Evolutionary conservation across 768 basidiomycete genomes (phyloP).

Genomic region (Amanita fuliginea): DNA sequence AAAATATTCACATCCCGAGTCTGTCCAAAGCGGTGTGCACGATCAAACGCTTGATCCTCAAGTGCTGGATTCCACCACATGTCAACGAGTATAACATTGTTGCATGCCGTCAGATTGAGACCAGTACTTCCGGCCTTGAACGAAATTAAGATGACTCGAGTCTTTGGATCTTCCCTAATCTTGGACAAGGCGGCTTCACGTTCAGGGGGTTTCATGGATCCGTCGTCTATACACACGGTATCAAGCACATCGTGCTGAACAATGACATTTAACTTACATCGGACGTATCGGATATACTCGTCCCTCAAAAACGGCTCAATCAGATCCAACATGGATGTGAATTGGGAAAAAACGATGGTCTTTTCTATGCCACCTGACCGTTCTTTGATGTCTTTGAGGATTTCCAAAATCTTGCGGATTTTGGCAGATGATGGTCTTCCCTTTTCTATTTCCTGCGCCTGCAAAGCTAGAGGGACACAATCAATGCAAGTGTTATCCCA

Average conservation of each 20-base stretch:
- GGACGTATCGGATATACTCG: slow-evolving; percentile 58
- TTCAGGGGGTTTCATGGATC: slow-evolving; percentile 67
- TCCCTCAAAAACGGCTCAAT: slow-evolving; percentile 75
- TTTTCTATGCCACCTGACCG: slow-evolving; percentile 60
- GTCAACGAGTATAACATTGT: slow-evolving; percentile 88
- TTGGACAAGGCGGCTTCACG: slow-evolving; percentile 66
- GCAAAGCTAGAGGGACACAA: slow-evolving; percentile 44
- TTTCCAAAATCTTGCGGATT: slow-evolving; percentile 68
- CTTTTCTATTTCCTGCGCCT: slow-evolving; percentile 33
- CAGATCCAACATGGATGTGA: slow-evolving; percentile 79
- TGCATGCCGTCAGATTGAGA: slow-evolving; percentile 89
- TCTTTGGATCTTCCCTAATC: slow-evolving; percentile 50
- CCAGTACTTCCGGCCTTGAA: slow-evolving; percentile 96
- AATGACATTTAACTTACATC: slow-evolving; percentile 57
- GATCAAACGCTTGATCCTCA: slow-evolving; percentile 92
- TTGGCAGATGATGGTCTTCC: slow-evolving; percentile 76
- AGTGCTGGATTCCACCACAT: slow-evolving; percentile 94
- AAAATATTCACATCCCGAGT: slow-evolving; percentile 77
- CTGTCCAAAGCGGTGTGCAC: slow-evolving; percentile 86
- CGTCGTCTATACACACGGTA: slow-evolving; percentile 60
- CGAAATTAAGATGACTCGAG: slow-evolving; percentile 81
- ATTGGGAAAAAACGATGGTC: slow-evolving; percentile 95
- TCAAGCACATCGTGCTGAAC: slow-evolving; percentile 3
- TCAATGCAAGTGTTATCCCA: slow-evolving; percentile 42
- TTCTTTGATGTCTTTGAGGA: slow-evolving; percentile 55